Percentiles rank a stretch among this genome's conserved stretches.
Evolutionary conservation across 169 alveolate species (phyloP).

Genomic region (Plasmodium gonderi): DNA sequence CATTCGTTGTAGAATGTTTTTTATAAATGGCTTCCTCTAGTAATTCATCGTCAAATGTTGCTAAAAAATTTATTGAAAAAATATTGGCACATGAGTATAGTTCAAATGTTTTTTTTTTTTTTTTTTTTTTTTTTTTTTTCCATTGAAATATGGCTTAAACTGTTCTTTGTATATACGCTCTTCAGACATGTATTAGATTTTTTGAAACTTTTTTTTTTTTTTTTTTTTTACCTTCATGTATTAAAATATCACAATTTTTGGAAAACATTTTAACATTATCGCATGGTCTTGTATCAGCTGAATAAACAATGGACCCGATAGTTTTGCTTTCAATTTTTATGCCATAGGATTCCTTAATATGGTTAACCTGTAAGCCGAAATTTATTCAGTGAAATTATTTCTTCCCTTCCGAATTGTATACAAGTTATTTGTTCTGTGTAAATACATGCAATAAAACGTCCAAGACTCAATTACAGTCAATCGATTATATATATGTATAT

Average conservation of each 20-base stretch:
- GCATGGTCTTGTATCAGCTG: slow-evolving; percentile 95
- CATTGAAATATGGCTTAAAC: neutral
- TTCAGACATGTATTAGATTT: neutral
- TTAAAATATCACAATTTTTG: slow-evolving; percentile 87
- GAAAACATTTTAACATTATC: slow-evolving; percentile 85
- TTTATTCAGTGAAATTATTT: slow-evolving; percentile 48
- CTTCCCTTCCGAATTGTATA: neutral
- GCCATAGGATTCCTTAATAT: slow-evolving; percentile 85
- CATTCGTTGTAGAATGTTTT: slow-evolving; percentile 79
- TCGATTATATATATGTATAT: neutral
- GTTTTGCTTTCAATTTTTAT: slow-evolving; percentile 48
- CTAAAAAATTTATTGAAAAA: slow-evolving; percentile 24
- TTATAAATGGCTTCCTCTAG: slow-evolving; percentile 87
- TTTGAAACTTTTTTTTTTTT: slow-evolving; percentile 12
- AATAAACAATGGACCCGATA: slow-evolving; percentile 87
- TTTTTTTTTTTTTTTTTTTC: neutral
- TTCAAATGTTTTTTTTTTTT: neutral
- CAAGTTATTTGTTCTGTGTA: neutral
- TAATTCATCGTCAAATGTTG: slow-evolving; percentile 88
- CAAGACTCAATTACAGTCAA: neutral
- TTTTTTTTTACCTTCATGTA: slow-evolving; percentile 89
- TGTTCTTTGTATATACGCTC: neutral
- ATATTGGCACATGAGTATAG: neutral
- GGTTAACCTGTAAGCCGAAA: slow-evolving; percentile 84
- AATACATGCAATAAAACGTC: neutral